Conservation (phyloP, 1,284 basidiomycete species). For the Apiotrichum siamense region DNA sequence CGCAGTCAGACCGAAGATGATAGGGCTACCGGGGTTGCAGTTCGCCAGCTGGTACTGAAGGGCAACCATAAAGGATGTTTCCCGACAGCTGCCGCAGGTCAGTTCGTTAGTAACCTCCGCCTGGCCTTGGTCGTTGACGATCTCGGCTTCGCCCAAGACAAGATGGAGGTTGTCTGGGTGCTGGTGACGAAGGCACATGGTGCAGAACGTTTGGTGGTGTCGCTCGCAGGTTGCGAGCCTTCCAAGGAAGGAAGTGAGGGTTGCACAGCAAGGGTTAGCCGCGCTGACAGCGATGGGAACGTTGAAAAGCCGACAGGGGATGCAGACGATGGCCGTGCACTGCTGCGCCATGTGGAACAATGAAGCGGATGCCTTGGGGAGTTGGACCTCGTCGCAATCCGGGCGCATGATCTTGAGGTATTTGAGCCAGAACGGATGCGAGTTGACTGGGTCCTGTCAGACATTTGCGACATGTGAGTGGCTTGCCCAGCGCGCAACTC, state of each 20-base stretch:
- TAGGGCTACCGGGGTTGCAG: slow-evolving; percentile 13
- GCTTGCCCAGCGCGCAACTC: slow-evolving; percentile 2
- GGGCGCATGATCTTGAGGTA: slow-evolving; percentile 10
- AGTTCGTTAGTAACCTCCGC: background rate
- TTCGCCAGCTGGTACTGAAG: slow-evolving; percentile 7
- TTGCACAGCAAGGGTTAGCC: slow-evolving; percentile 1
- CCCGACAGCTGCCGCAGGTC: slow-evolving; percentile 19
- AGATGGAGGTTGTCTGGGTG: slow-evolving; percentile 5
- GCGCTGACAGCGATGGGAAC: background rate
- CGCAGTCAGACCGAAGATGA: slow-evolving; percentile 7
- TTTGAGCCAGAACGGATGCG: slow-evolving; percentile 26
- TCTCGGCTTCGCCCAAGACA: background rate
- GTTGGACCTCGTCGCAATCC: background rate
- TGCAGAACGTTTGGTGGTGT: slow-evolving; percentile 19
- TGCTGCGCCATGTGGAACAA: slow-evolving; percentile 1
- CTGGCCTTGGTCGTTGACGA: slow-evolving; percentile 11
- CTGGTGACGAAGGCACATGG: slow-evolving; percentile 15
- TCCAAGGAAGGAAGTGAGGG: slow-evolving; percentile 14
- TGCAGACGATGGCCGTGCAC: slow-evolving; percentile 4
- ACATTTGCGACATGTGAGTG: background rate
- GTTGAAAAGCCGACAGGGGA: slow-evolving; percentile 6
- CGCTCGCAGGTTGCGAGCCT: slow-evolving; percentile 19
- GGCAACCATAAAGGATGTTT: slow-evolving; percentile 2
- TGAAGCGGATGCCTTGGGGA: background rate
- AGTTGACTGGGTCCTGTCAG: slow-evolving; percentile 21